Conservation (phyloP, 192 early-diverging fungal species). For the Spizellomyces sp. region DNA sequence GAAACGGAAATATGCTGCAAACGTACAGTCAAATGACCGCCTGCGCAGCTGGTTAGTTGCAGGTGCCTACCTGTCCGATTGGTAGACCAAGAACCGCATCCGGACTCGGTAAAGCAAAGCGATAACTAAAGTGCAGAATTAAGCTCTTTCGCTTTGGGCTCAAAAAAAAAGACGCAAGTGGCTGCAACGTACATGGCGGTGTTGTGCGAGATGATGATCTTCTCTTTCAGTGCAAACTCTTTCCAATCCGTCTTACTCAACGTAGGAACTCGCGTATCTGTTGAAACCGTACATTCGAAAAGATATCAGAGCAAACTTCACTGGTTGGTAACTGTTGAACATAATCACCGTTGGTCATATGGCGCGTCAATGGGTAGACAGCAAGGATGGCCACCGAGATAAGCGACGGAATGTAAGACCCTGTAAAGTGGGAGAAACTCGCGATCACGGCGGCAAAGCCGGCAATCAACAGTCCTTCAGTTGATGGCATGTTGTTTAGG, state of each 20-base stretch:
- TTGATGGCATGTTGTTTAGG: conserved; percentile 11
- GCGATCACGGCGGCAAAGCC: conserved; percentile 12
- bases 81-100: conserved; percentile 80
- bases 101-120: conserved; percentile 74
- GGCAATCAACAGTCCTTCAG: conserved; percentile 13
- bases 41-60: not conserved
- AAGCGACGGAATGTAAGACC: conserved; percentile 11
- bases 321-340: not conserved
- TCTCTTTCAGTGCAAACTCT: conserved; percentile 60
- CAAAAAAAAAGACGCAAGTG: conserved; percentile 11
- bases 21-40: not conserved
- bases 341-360: not conserved
- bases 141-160: not conserved
- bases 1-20: conserved; percentile 81
- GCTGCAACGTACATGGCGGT: conserved; percentile 69
- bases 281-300: not conserved
- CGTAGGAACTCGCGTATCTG: not conserved
- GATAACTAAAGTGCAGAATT: conserved; percentile 59
- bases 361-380: not conserved
- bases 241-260: conserved; percentile 38
- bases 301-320: not conserved
- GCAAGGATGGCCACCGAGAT: conserved; percentile 9
- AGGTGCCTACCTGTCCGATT: conserved; percentile 68
- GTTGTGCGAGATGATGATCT: conserved; percentile 78
- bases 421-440: conserved; percentile 4